phyloP scores from a whole-genome alignment of 2,329 filamentous ascomycete genomes.

The Nothomitra cinnamomea region DNA sequence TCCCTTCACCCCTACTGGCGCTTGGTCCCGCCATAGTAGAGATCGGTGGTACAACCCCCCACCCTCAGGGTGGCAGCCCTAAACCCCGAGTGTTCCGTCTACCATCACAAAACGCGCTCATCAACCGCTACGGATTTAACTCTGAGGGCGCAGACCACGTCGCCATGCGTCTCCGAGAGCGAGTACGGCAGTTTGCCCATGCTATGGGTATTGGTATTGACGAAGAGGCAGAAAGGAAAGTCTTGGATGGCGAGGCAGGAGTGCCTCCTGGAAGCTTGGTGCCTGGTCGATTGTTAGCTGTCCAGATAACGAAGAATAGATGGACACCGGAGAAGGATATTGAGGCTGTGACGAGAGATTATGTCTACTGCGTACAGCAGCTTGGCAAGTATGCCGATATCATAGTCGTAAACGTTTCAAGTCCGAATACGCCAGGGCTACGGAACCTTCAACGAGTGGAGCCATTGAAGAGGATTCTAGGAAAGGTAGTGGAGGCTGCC shows the following conservation, averaged over 20 bases:
- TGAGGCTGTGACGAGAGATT: constrained; percentile 58
- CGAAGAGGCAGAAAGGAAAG: constrained; percentile 46
- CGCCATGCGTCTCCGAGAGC: constrained; percentile 58
- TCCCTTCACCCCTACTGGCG: constrained; percentile 70
- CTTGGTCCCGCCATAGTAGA: constrained; percentile 79
- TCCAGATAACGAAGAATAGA: constrained; percentile 97
- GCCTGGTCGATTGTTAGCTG: constrained; percentile 60
- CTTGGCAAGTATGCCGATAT: constrained; percentile 84
- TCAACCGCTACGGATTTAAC: constrained; percentile 94
- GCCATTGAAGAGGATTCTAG: constrained; percentile 64
- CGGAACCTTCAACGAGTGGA: constrained; percentile 72
- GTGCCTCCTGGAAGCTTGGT: constrained; percentile 72
- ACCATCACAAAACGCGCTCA: constrained; percentile 65
- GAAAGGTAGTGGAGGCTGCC: constrained; percentile 68
- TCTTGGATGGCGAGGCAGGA: constrained; percentile 58
- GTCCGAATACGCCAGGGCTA: constrained; percentile 85
- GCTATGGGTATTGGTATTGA: constrained; percentile 46
- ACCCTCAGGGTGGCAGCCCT: constrained; percentile 77
- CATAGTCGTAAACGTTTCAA: constrained; percentile 94
- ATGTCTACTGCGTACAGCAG: constrained; percentile 74
- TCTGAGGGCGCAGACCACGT: constrained; percentile 78
- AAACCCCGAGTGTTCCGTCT: constrained; percentile 79
- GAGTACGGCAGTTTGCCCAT: constrained; percentile 62
- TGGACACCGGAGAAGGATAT: constrained; percentile 72
- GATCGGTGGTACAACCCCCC: constrained; percentile 75